Percentiles rank a stretch among this genome's conserved stretches.
Conservation (phyloP, 352 stramenopile species). For the Phytophthora citrophthora region DNA sequence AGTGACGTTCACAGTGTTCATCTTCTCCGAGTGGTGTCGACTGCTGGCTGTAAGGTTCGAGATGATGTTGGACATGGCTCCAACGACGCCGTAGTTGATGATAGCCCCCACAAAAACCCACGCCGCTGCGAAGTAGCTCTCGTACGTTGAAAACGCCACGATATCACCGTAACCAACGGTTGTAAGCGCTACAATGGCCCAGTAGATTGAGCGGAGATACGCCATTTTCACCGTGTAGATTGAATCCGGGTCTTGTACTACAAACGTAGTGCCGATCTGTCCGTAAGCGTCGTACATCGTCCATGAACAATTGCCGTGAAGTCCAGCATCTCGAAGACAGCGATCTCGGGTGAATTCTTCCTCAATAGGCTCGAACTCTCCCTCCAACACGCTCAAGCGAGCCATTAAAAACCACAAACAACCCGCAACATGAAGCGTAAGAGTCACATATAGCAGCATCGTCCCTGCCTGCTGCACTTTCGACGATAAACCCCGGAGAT, state of each 20-base stretch:
- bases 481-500: slow-evolving; percentile 62
- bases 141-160: slow-evolving; percentile 71
- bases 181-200: slow-evolving; percentile 74
- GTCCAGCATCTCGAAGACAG: slow-evolving; percentile 54
- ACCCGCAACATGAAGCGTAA: slow-evolving; percentile 64
- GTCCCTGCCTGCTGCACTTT: slow-evolving; percentile 62
- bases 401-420: slow-evolving; percentile 84
- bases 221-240: slow-evolving; percentile 66
- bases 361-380: slow-evolving; percentile 32
- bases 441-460: slow-evolving; percentile 68
- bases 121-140: slow-evolving; percentile 69
- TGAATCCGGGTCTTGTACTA: slow-evolving; percentile 31
- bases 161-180: slow-evolving; percentile 84
- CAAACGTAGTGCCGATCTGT: slow-evolving; percentile 59
- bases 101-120: slow-evolving; percentile 75
- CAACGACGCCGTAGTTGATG: slow-evolving; percentile 83
- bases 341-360: slow-evolving; percentile 44
- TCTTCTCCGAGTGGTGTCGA: slow-evolving; percentile 68
- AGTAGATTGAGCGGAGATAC: slow-evolving; percentile 78
- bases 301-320: slow-evolving; percentile 76
- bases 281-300: slow-evolving; percentile 72
- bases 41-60: slow-evolving; percentile 68
- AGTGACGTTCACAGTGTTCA: slow-evolving; percentile 73
- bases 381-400: slow-evolving; percentile 51
- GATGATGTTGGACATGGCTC: slow-evolving; percentile 82